These are phyloP conservation scores for Phoma sp. DNA, from an alignment of 2,329 filamentous ascomycete genomes.

Conservation along the genomic window DNA sequence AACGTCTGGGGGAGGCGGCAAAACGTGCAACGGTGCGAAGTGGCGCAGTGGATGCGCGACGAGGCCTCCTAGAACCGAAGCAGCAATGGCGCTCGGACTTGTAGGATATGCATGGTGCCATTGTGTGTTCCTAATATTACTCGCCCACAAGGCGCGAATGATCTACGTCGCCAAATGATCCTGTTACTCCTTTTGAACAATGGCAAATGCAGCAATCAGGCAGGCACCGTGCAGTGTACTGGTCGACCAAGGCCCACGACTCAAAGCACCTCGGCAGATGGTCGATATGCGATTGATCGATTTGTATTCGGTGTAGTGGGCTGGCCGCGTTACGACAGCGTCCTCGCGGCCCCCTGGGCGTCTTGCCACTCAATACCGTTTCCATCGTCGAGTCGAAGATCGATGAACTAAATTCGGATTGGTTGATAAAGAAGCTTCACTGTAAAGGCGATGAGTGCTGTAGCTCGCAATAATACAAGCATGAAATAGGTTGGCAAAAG, in stretches of 20 bases:
- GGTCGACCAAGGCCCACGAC: slow-evolving; percentile 10
- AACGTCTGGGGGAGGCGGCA: slow-evolving; percentile 14
- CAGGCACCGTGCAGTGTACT: slow-evolving; percentile 1
- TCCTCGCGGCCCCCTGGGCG: background rate
- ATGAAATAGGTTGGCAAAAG: background rate
- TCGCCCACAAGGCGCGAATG: slow-evolving; percentile 1
- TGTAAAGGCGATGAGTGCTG: background rate
- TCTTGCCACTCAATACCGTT: background rate
- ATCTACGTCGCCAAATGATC: slow-evolving; percentile 11
- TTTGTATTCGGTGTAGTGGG: background rate
- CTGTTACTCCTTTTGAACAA: slow-evolving; percentile 6
- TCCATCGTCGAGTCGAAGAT: background rate
- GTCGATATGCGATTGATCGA: background rate
- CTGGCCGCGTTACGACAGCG: slow-evolving; percentile 1
- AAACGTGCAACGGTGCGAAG: slow-evolving; percentile 7
- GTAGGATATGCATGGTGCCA: background rate
- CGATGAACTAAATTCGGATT: background rate
- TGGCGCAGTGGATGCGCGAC: slow-evolving; percentile 7
- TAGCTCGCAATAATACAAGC: slow-evolving; percentile 1
- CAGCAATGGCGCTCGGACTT: background rate
- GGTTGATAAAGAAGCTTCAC: background rate
- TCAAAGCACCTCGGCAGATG: background rate
- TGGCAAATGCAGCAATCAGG: slow-evolving; percentile 9
- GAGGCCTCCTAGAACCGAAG: background rate
- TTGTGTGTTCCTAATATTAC: slow-evolving; percentile 8